Evolutionary conservation across 2,329 filamentous ascomycete species (phyloP), one percentile per base, ranked within the genome.

Genomic region (Phaeosphaeriaceae sp.): DNA sequence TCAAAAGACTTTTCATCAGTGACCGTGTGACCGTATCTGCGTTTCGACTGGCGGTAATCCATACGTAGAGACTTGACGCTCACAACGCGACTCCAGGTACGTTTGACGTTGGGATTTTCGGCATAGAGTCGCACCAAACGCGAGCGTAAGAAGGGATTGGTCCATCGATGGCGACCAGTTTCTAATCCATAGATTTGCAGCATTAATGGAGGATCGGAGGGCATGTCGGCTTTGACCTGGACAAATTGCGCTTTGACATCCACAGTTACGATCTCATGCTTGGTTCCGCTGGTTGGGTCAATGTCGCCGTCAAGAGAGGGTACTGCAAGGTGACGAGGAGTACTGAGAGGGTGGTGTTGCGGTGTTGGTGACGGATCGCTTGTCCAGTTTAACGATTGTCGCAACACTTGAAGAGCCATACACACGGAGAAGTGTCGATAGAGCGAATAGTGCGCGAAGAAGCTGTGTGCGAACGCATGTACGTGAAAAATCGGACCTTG

Each of bases 341-440:
- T 66, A 28, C 28, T 59, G 1, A 61, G 61, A 2, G 62, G 52
- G n/a, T 44, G 52, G 26, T 66, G 56, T 35, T 66, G 60, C 15
- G 58, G 46, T 7, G 57, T 49, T 13, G 70, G 44, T 23, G 49
- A 47, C 47, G 48, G 60, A 55, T 58, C 54, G 15, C 58, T 50
- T 11, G 58, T 61, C 63, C 65, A 63, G 49, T 75, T 70, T 54
- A 83, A 81, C 0, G 82, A 82, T 47, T 77, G 77, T 49, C 72
- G 76, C 23, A 99, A 77, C 2, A 96, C 92, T 73, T 89, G 89
- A 23, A 86, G 81, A 9, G 94, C 95, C 59, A 98, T 88, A 0
- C 93, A 91, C 24, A 96, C 85, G 0, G 94, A 91, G 73, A 97
- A 99, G 74, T 97, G 94, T 3, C 94, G 90, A 76, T 96, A 97